Evolutionary conservation across 495 filamentous ascomycete genomes (phyloP).

Genomic region (Aspergillus conjunctus): DNA sequence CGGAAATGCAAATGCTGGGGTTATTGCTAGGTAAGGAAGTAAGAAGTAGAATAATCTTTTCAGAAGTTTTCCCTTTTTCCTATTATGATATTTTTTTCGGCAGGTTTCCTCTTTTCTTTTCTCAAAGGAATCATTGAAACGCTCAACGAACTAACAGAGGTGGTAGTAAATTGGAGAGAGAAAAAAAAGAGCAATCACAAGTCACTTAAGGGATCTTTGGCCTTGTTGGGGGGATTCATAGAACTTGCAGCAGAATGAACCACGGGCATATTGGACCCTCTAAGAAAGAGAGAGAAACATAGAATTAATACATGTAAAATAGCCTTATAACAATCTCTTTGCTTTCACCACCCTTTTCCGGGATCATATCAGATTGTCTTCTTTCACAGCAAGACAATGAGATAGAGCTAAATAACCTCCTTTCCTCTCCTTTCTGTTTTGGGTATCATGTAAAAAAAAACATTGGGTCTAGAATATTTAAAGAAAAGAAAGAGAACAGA

Average conservation of each 20-base stretch:
- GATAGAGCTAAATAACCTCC: no score
- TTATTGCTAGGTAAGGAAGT: no score
- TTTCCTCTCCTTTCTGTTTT: conserved; percentile 6
- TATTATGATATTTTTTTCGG: conserved; percentile 10
- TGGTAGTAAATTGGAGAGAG: background rate
- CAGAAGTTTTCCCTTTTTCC: background rate
- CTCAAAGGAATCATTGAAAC: background rate
- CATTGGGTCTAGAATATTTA: background rate
- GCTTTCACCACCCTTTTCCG: no score
- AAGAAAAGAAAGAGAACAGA: background rate
- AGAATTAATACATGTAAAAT: background rate
- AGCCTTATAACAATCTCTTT: no score
- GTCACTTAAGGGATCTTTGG: background rate
- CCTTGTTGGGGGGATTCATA: no score
- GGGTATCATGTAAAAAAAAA: conserved; percentile 16
- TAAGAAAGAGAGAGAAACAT: background rate
- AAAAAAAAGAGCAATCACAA: background rate
- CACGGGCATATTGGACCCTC: background rate
- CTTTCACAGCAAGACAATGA: no score
- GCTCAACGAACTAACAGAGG: background rate
- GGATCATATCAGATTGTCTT: no score
- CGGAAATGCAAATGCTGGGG: no score
- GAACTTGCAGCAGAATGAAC: background rate
- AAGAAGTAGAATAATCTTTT: no score
- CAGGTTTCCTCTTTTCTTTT: conserved; percentile 1